Evolutionary conservation across 805 yeast species (phyloP), one percentile per base, ranked within the genome.

Genomic region (Candida berthetii): DNA sequence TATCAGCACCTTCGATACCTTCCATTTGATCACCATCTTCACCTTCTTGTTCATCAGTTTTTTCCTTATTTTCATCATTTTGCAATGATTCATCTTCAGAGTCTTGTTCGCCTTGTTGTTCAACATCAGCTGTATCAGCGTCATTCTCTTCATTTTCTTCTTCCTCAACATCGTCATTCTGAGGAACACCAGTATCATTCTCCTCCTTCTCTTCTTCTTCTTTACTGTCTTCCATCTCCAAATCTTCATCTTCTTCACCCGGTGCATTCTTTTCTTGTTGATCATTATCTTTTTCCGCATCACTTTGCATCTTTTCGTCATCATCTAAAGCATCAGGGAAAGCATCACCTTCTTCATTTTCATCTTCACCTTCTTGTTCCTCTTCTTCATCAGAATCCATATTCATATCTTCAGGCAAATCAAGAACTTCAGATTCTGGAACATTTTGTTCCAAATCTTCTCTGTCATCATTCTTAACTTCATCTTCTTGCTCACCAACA

Each of bases 361-460:
- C 64, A 5, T 66, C 72, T 8, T 67, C 74, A 2, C 66, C 72
- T 14, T 69, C 72, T 5, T 62, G 72, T 2, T 65, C 74, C 2
- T 68, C 77, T 10, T 80, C 90, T 5, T 73, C 82, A 19, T 77
- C 95, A n/a, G 81, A 80, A 55, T 91, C 98, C 25, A 91, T 67
- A 50, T 91, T 80, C 71, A 91, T 76, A 53, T 90, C 96, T 14
- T 93, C 98, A 0, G 98, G 97, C 24, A 91, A 68, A 18, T 93
- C 96, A 48, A 91, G 67, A 3, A 90, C 80, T 45, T 93, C 98
- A 6, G 80, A 69, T 57, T 93, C 96, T 16, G 90, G 91, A 36
- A 82, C 87, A 43, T 80, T 67, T 15, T 77, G 76, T 36, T 87
- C 95, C 39, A 86, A 59, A 44, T 82, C 79, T 39, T 85, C 85